These are phyloP conservation scores for Plasmopara muralis DNA, from an alignment of 352 stramenopile species.

Conservation along the genomic window DNA sequence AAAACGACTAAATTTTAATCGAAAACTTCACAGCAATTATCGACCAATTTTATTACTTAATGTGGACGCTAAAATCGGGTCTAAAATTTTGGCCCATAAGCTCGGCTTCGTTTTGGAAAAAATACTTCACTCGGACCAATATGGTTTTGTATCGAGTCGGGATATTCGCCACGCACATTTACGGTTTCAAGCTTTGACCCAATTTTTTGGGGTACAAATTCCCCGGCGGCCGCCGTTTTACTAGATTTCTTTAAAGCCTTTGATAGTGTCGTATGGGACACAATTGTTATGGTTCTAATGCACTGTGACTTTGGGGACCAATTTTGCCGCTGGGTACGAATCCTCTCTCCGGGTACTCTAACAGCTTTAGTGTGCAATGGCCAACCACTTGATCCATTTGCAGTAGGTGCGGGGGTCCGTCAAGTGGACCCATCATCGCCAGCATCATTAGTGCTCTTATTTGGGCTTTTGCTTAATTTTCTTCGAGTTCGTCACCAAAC, in stretches of 20 bases:
- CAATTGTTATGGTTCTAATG: too few relatives aligned
- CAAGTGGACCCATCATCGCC: background rate
- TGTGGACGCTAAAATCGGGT: too few relatives aligned
- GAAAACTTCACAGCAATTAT: background rate
- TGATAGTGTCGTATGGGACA: conserved; percentile 1
- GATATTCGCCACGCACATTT: too few relatives aligned
- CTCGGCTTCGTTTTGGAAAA: background rate
- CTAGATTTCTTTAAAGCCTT: background rate
- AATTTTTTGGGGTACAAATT: background rate
- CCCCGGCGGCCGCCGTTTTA: background rate
- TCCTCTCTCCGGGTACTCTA: too few relatives aligned
- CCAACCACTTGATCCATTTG: background rate
- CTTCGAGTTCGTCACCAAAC: too few relatives aligned
- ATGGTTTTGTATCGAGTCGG: background rate
- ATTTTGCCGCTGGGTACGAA: too few relatives aligned
- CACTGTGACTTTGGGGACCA: too few relatives aligned
- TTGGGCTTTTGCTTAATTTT: too few relatives aligned
- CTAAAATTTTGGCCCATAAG: too few relatives aligned
- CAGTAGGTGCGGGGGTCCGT: background rate
- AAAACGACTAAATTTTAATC: background rate
- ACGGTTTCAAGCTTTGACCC: background rate
- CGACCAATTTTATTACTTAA: background rate
- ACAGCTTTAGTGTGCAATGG: background rate
- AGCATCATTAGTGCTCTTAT: background rate
- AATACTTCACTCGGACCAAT: background rate